A percentile compares a stretch with the other conserved stretches of the same genome.
These are phyloP conservation scores for Nitzschia sp. DNA, from an alignment of 108 stramenopile species.

Conservation along the genomic window DNA sequence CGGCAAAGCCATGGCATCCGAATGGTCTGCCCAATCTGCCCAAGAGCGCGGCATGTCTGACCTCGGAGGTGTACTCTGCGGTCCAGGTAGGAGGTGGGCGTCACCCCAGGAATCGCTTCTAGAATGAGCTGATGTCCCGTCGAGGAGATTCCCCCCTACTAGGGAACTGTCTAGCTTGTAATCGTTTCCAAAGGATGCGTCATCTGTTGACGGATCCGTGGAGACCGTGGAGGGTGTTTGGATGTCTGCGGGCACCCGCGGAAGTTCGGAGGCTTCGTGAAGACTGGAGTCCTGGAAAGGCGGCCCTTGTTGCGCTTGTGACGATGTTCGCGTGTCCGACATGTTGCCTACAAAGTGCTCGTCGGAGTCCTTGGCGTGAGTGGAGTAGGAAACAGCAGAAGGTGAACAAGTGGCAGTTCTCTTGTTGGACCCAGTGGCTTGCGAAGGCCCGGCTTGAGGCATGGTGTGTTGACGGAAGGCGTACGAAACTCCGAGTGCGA, in stretches of 20 bases:
- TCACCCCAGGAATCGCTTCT: slow-evolving; percentile 24
- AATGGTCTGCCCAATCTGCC: background rate
- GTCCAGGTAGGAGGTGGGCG: slow-evolving; percentile 25
- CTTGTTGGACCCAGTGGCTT: too few species aligned
- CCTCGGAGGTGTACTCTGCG: background rate
- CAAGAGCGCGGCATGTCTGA: background rate
- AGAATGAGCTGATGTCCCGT: slow-evolving; percentile 16
- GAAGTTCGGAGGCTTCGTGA: slow-evolving; percentile 12
- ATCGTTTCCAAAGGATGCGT: slow-evolving; percentile 33
- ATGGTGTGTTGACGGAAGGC: slow-evolving; percentile 1
- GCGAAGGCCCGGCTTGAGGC: too few species aligned
- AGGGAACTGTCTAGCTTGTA: slow-evolving; percentile 34
- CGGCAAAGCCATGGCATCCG: background rate
- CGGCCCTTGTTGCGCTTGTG: background rate
- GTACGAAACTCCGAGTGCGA: slow-evolving; percentile 16
- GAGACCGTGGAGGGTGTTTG: slow-evolving; percentile 53
- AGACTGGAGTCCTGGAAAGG: slow-evolving; percentile 33
- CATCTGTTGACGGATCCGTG: slow-evolving; percentile 50
- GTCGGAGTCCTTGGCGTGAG: too few species aligned
- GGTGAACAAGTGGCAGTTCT: too few species aligned
- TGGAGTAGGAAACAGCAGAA: too few species aligned
- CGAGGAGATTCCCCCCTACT: slow-evolving; percentile 23
- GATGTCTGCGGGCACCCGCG: slow-evolving; percentile 9
- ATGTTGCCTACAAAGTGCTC: too few species aligned
- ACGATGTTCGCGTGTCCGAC: too few species aligned